A percentile compares a stretch with the other conserved stretches of the same genome.
These are phyloP conservation scores for Helianthus annuus DNA, from an alignment of 129 eudicot genomes.

Conservation along the genomic window DNA sequence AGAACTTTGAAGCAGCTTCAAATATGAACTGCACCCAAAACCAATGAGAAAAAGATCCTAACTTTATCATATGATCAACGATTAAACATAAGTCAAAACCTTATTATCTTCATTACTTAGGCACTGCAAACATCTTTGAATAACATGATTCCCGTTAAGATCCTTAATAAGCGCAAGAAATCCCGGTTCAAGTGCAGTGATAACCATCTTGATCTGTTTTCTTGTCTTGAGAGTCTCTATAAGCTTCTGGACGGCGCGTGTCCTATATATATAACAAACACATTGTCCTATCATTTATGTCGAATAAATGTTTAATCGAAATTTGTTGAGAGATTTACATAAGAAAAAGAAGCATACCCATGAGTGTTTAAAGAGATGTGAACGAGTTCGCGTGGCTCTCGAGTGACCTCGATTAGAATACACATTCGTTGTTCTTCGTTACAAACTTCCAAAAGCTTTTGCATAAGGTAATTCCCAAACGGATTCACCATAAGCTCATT, in stretches of 20 bases:
- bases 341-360: constrained; percentile 47
- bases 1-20: constrained; percentile 55
- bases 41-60: not conserved
- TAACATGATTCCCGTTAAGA: constrained; percentile 77
- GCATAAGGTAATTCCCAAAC: constrained; percentile 79
- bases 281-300: not conserved
- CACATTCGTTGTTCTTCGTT: constrained; percentile 59
- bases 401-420: constrained; percentile 50
- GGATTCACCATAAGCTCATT: constrained; percentile 66
- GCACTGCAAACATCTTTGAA: constrained; percentile 64
- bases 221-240: constrained; percentile 62
- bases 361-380: constrained; percentile 52
- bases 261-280: constrained; percentile 51
- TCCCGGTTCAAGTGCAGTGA: constrained; percentile 60
- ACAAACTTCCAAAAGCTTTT: constrained; percentile 65
- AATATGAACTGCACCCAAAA: constrained; percentile 50
- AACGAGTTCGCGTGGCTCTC: constrained; percentile 51
- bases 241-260: constrained; percentile 74
- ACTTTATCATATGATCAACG: not conserved
- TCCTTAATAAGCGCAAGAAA: constrained; percentile 69
- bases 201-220: constrained; percentile 56
- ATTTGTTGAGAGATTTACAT: not conserved
- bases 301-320: not conserved
- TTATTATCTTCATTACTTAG: constrained; percentile 58
- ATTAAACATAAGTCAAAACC: constrained; percentile 38